Evolutionary conservation across 257 asterid genomes (phyloP), one percentile per base, ranked within the genome.

Genomic region (Thymus mandschuricus): DNA sequence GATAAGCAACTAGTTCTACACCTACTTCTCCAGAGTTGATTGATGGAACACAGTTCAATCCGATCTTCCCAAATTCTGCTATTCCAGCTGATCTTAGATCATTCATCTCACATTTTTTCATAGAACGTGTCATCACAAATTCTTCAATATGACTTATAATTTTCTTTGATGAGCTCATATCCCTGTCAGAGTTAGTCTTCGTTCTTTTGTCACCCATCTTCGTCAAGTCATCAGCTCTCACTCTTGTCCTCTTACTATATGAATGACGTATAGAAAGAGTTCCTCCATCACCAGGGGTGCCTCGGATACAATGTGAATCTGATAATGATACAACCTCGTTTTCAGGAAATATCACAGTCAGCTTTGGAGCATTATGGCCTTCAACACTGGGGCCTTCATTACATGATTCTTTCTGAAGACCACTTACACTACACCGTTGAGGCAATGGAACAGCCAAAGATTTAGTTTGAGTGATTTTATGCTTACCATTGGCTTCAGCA

Each of bases 391-490:
- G 29, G 71, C 45, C 67, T 52, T 31, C 61, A 61, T 31, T 51
- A 59, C 43, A 70, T 33, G 71, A 66, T 75, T 75, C 62, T 64
- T 38, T 63, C 45, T 62, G 76, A 60, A 56, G 56, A 60, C 52
- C 41, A 43, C 68, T 43, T 9, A 1, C 52, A 10, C 35, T 63
- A 28, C 15, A 5, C 10, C 30, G 50, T 61, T 27, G 68, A 60
- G 48, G 71, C 57, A 45, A 35, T 12, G 45, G 34, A 76, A 50
- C 60, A 49, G 49, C 45, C 28, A 60, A 70, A 57, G 77, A 13
- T 54, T 55, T 70, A 38, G 54, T 12, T 44, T 27, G 13, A 57
- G 66, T 64, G 71, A 74, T 69, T 54, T 64, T 45, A 34, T 1
- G 48, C 61, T 21, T 46, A 41, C 52, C 60, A 2, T 45, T 41